Base-by-base conservation (phyloP, 164 flowering plant genomes). In the Amborella trichopoda region DNA sequence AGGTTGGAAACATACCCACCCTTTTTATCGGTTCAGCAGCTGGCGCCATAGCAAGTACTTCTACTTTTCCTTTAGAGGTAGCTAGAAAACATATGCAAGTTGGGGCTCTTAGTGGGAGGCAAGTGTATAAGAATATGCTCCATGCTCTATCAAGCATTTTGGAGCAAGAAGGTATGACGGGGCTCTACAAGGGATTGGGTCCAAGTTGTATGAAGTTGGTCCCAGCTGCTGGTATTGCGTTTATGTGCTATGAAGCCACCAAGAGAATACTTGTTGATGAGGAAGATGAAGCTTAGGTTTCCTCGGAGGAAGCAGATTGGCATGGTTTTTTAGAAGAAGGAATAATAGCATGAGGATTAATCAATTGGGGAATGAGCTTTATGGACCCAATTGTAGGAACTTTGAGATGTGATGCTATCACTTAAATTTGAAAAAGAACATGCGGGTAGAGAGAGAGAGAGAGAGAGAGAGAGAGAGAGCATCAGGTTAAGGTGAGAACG, bases 241-340 rank as follows among this genome's bases (percentile, higher is more conserved):
- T 85, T 70, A 82, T 85, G 91, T 85, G 95, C 59, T 85, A 85
- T 24, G 91, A 82, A 48, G 86, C 86, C 0, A 77, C 88, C 76
- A 85, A 85, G 77, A 68, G 56, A 64, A 75, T 84, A 54, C 53
- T 84, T 53, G 60, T 77, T 8, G 84, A 77, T 57, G 63, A 71
- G 12, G 78, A 77, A 14, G 73, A 66, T 12, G 72, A 78, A 8
- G 66, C 48, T 2, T 55, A 51, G 44, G 21, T 10, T 13, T 13
- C 23, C 18, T 13, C 19, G n/a, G 40, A 14, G 40, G 34, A 32
- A 1, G 2, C 1, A 5, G n/a, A 5, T 10, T 6, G 41, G 41
- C 3, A 37, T 18, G n/a, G 17, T n/a, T 14, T 10, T 3, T n/a
- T n/a, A 8, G 19, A 6, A 5, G 19, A 6, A 18, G 41, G 3